phyloP scores from a whole-genome alignment of 2,329 filamentous ascomycete genomes.

The Rhinocladiella mackenziei region DNA sequence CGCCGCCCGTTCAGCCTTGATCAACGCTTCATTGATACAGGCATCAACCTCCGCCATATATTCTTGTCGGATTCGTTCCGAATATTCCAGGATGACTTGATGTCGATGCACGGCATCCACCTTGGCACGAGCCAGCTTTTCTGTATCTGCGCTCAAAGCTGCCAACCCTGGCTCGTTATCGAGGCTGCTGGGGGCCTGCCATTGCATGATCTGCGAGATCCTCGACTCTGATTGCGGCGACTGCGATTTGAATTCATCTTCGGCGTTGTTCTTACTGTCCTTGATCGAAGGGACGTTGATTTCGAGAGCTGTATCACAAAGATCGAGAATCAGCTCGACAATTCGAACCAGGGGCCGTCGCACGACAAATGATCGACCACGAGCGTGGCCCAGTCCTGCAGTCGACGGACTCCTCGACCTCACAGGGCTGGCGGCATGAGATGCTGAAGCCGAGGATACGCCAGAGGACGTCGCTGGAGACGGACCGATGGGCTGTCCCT shows the following conservation, averaged over 20 bases:
- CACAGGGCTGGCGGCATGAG: slow-evolving; percentile 55
- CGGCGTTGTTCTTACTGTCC: slow-evolving; percentile 62
- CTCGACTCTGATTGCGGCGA: slow-evolving; percentile 94
- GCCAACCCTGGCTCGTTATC: slow-evolving; percentile 91
- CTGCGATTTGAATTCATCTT: slow-evolving; percentile 79
- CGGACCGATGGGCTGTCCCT: slow-evolving; percentile 68
- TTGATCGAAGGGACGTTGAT: slow-evolving; percentile 93
- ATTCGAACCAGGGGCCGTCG: slow-evolving; percentile 86
- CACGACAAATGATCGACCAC: slow-evolving; percentile 84
- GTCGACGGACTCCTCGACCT: slow-evolving; percentile 61
- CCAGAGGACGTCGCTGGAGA: slow-evolving; percentile 65
- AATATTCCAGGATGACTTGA: slow-evolving; percentile 89
- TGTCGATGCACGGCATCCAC: slow-evolving; percentile 91
- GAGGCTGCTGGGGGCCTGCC: slow-evolving; percentile 87
- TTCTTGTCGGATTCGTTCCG: slow-evolving; percentile 90
- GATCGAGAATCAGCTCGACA: slow-evolving; percentile 87
- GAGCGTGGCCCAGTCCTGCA: slow-evolving; percentile 73
- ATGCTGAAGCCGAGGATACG: slow-evolving; percentile 63
- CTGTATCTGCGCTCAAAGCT: slow-evolving; percentile 83
- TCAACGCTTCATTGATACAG: slow-evolving; percentile 87
- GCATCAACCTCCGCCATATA: slow-evolving; percentile 91
- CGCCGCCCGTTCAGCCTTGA: slow-evolving; percentile 82
- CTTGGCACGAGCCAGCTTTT: slow-evolving; percentile 77
- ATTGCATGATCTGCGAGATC: slow-evolving; percentile 89
- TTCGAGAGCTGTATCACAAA: slow-evolving; percentile 93